phyloP scores from a whole-genome alignment of 2,329 filamentous ascomycete genomes.

The Dryadomyces sulphureus region DNA sequence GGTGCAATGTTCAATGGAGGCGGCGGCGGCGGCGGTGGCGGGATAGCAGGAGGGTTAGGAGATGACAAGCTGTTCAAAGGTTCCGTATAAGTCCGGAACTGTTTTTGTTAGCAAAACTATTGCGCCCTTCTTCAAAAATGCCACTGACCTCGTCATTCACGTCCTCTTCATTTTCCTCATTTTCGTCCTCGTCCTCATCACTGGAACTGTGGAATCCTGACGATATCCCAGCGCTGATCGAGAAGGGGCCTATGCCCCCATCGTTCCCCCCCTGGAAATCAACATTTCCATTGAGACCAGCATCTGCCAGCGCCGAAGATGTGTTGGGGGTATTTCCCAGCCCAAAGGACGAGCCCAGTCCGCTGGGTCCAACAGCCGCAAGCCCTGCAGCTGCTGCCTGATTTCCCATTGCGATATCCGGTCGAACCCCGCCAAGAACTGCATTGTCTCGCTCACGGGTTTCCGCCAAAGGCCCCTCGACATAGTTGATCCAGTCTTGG shows the following conservation, averaged over 20 bases:
- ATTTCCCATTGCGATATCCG: constrained; percentile 75
- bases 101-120: constrained; percentile 4
- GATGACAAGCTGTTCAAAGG: constrained; percentile 33
- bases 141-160: constrained; percentile 51
- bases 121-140: constrained; percentile 3
- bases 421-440: constrained; percentile 88
- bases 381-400: constrained; percentile 39
- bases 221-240: constrained; percentile 54
- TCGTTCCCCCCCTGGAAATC: constrained; percentile 35
- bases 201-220: constrained; percentile 92
- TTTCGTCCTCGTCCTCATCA: constrained; percentile 87
- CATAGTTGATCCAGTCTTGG: constrained; percentile 84
- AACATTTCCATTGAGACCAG: constrained; percentile 63
- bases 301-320: constrained; percentile 63
- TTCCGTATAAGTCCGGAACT: constrained; percentile 48
- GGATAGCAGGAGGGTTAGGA: constrained; percentile 42
- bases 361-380: constrained; percentile 32
- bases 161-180: constrained; percentile 56
- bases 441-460: constrained; percentile 94
- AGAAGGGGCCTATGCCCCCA: constrained; percentile 52
- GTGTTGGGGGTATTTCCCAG: constrained; percentile 23
- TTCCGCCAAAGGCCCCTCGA: constrained; percentile 83
- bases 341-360: constrained; percentile 25
- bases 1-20: constrained; percentile 68
- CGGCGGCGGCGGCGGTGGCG: constrained; percentile 47